These are phyloP conservation scores for Amyloporia xantha DNA, from an alignment of 768 basidiomycete genomes.

Conservation along the genomic window DNA sequence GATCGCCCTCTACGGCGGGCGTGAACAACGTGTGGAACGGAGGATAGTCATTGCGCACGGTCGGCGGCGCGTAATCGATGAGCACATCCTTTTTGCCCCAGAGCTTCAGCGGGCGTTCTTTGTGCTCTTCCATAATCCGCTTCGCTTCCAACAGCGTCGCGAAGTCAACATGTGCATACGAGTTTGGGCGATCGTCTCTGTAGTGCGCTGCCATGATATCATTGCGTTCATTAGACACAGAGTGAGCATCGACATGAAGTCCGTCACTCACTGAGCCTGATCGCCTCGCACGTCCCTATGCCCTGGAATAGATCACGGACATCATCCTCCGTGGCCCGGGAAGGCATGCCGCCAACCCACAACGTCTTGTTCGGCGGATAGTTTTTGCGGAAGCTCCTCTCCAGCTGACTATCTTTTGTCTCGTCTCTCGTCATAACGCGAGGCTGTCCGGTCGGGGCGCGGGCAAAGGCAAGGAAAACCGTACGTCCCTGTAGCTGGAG, in stretches of 20 bases:
- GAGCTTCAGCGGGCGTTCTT: not conserved
- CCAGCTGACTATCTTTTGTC: not conserved
- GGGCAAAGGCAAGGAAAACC: not conserved
- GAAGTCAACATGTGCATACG: constrained; percentile 3
- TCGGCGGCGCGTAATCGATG: not conserved
- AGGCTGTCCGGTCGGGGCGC: not conserved
- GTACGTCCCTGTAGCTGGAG: not conserved
- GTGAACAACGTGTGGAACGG: constrained; percentile 1
- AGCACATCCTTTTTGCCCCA: not conserved
- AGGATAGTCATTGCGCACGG: not conserved
- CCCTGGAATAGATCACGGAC: not conserved
- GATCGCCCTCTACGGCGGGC: not conserved
- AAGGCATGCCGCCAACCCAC: constrained; percentile 3
- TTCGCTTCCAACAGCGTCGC: not conserved
- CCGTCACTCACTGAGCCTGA: too few species aligned
- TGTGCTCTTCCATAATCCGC: not conserved
- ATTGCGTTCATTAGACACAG: too few species aligned
- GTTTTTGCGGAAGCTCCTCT: not conserved
- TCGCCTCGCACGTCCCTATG: too few species aligned
- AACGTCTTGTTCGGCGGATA: not conserved
- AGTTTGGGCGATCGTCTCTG: not conserved
- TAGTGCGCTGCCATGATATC: not conserved
- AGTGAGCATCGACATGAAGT: not conserved
- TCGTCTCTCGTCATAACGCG: not conserved
- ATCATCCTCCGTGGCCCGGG: not conserved